Percentiles rank a stretch among this genome's conserved stretches.
Evolutionary conservation across 139 green algal species (phyloP).

Genomic region (Desmodesmus armatus): DNA sequence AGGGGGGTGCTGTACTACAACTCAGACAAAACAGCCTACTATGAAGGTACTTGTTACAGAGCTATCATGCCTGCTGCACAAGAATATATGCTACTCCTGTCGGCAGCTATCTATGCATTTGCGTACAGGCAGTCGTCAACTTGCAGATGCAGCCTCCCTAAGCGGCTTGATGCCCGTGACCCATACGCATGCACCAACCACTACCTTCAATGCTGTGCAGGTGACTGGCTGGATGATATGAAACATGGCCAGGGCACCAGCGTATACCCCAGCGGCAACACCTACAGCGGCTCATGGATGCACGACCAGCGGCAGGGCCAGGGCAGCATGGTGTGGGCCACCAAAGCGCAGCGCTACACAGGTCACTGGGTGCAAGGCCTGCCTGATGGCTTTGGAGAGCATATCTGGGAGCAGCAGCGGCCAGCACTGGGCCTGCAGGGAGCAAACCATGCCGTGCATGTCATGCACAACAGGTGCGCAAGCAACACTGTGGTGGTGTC

Average conservation of each 20-base stretch:
- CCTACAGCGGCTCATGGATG: constrained; percentile 70
- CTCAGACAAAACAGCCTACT: constrained; percentile 52
- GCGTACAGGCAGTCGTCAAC: background rate
- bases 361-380: constrained; percentile 67
- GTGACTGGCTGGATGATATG: constrained; percentile 67
- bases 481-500: no score
- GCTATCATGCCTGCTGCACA: no score
- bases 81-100: no score
- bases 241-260: constrained; percentile 72
- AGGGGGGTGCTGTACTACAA: constrained; percentile 67
- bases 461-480: constrained; percentile 77
- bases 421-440: constrained; percentile 9
- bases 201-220: constrained; percentile 49
- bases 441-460: constrained; percentile 64
- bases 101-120: background rate
- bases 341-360: constrained; percentile 59
- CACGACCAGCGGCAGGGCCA: constrained; percentile 61
- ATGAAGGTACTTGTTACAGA: constrained; percentile 60
- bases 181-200: no score
- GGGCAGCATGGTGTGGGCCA: constrained; percentile 68
- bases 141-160: background rate
- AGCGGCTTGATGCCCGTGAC: no score
- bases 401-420: constrained; percentile 66
- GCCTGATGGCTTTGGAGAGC: constrained; percentile 68
- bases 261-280: constrained; percentile 67